Percentiles rank a stretch among this genome's conserved stretches.
phyloP scores from a whole-genome alignment of 768 basidiomycete genomes.

The Serendipita sp. region DNA sequence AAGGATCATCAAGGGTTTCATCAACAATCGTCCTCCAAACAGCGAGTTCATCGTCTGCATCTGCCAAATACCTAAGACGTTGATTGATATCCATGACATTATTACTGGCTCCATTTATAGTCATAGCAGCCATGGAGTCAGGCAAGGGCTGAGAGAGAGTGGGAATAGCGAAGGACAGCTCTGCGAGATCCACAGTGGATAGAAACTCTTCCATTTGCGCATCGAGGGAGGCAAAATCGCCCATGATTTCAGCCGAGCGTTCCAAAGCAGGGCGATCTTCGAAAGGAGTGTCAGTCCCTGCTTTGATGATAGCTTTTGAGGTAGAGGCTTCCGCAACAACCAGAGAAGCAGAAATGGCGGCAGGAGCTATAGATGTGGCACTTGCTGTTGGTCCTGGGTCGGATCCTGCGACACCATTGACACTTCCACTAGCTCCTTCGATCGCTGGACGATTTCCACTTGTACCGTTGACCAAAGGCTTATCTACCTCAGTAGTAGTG shows the following conservation, averaged over 20 bases:
- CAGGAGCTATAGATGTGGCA: neutral
- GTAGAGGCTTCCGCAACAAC: neutral
- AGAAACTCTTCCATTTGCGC: slow-evolving; percentile 25
- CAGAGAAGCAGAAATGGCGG: neutral
- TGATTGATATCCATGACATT: neutral
- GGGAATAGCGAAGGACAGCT: neutral
- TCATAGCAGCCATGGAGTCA: neutral
- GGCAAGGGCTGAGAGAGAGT: neutral
- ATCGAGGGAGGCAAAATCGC: slow-evolving; percentile 45
- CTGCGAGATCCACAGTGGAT: slow-evolving; percentile 8
- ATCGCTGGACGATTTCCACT: neutral
- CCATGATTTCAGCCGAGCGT: slow-evolving; percentile 64
- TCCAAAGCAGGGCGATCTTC: slow-evolving; percentile 50
- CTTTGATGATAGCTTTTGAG: neutral
- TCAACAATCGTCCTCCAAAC: neutral
- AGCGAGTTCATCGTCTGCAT: neutral
- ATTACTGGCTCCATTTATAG: no score
- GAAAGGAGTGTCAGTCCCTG: slow-evolving; percentile 32
- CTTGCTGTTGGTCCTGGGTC: neutral
- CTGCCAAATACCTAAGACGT: neutral
- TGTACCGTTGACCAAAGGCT: neutral
- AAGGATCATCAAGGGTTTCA: neutral
- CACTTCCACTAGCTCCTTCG: neutral
- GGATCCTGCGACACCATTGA: neutral
- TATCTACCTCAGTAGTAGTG: neutral